A percentile compares a stretch with the other conserved stretches of the same genome.
Evolutionary conservation across 2,329 filamentous ascomycete genomes (phyloP).

Genomic region (Didymella lethalis): DNA sequence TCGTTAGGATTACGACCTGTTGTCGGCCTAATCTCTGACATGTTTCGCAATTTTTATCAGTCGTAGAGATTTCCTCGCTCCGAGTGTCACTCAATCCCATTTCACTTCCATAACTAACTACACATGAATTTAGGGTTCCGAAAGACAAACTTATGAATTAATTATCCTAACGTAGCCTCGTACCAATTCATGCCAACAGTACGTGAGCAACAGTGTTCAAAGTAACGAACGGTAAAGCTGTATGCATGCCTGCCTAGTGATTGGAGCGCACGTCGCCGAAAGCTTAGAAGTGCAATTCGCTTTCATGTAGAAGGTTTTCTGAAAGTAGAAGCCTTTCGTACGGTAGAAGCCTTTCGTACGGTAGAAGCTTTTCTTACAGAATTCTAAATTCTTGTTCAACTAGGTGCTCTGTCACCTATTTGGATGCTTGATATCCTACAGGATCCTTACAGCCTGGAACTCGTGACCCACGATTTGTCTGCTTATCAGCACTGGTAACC

Average conservation of each 20-base stretch:
- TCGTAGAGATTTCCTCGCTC: too few relatives aligned
- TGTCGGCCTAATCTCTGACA: too few relatives aligned
- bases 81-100: too few relatives aligned
- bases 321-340: background rate
- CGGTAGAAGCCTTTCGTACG: background rate
- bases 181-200: background rate
- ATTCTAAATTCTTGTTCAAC: background rate
- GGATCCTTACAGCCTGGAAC: background rate
- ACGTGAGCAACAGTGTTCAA: background rate
- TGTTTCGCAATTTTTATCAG: too few relatives aligned
- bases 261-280: background rate
- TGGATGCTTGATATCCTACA: background rate
- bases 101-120: too few relatives aligned
- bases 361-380: background rate
- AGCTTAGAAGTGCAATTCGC: background rate
- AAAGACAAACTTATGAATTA: background rate
- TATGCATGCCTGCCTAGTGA: background rate
- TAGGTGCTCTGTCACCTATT: background rate
- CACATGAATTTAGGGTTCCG: too few relatives aligned
- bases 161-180: too few relatives aligned
- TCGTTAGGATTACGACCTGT: too few relatives aligned
- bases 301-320: background rate
- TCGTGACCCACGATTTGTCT: background rate
- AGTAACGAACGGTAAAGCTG: background rate
- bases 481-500: background rate